A percentile compares a stretch with the other conserved stretches of the same genome.
Conservation (phyloP, 495 filamentous ascomycete genomes). For the Elasticomyces elasticus region DNA sequence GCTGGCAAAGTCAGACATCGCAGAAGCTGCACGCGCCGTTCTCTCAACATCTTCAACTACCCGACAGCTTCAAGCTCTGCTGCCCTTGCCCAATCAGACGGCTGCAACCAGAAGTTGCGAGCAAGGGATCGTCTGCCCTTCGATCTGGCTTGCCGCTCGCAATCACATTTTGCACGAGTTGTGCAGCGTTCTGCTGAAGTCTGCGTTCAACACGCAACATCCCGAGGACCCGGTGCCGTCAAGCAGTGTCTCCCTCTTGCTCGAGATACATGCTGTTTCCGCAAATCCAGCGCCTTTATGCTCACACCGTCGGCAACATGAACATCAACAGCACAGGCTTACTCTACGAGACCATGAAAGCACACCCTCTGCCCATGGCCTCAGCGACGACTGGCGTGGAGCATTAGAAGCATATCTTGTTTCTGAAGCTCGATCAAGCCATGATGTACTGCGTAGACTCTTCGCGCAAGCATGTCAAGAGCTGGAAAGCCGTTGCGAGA, state of each 20-base stretch:
- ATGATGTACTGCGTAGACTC: neutral
- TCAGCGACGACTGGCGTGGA: neutral
- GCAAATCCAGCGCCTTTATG: neutral
- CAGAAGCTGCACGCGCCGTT: neutral
- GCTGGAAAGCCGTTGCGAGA: slow-evolving; percentile 21
- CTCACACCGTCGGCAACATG: neutral
- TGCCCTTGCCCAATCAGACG: neutral
- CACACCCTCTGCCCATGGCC: neutral
- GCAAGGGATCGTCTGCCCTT: neutral
- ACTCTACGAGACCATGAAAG: neutral
- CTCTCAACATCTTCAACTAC: neutral
- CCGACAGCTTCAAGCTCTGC: neutral
- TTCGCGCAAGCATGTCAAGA: slow-evolving; percentile 9
- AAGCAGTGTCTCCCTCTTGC: neutral
- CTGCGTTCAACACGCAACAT: neutral
- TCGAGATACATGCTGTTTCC: slow-evolving; percentile 5
- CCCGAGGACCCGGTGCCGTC: neutral
- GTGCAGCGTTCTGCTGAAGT: neutral
- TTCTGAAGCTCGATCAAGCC: neutral
- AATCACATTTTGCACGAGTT: neutral
- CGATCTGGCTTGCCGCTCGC: neutral
- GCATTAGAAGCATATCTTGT: neutral
- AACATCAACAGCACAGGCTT: neutral
- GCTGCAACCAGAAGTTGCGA: neutral
- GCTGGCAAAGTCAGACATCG: neutral